Base-by-base conservation (phyloP, 169 alveolate species). In the Plasmodium malariae region DNA sequence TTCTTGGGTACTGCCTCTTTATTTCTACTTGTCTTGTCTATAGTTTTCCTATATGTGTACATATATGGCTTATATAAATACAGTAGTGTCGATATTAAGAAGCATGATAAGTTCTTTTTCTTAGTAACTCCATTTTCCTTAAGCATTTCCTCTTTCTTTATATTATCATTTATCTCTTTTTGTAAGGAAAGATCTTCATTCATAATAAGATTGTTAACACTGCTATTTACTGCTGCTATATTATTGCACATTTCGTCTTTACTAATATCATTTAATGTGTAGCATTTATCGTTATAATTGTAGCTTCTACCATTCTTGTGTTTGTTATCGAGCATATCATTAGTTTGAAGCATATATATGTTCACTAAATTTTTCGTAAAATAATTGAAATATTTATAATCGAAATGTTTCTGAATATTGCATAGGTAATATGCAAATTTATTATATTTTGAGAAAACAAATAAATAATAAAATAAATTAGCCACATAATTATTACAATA, bases 371-470 rank as follows among this genome's bases (percentile, higher is more conserved):
- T 54, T 11, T 65, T 59, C 0, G 90, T 80, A 12, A 80, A 67
- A 28, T 19, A 60, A 24, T 32, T 30, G 21, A 80, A 80, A 80
- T 80, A 67, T 14, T 80, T 80, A 45, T 80, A 80, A 43, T 80
- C 78, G 51, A 67, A 80, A 80, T 80, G 51, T 49, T 65, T 80
- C 17, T 49, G 70, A 26, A 80, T 80, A 12, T 32, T 63, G 37
- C 83, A 80, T 57, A 80, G 54, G 36, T 80, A 80, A 67, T 80
- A 68, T 4, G 90, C 55, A 40, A 80, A 80, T 51, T 65, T 80
- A 59, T 80, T 80, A 51, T 80, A 80, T 26, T 80, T 80, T 0
- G 85, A 80, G 67, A 65, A 80, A 21, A 80, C 59, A 34, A 80
- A 80, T 55, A 80, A 37, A 43, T 80, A 80, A 59, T 80, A 80